These are phyloP conservation scores for Talaromyces piceae DNA, from an alignment of 2,329 filamentous ascomycete species.

Conservation along the genomic window DNA sequence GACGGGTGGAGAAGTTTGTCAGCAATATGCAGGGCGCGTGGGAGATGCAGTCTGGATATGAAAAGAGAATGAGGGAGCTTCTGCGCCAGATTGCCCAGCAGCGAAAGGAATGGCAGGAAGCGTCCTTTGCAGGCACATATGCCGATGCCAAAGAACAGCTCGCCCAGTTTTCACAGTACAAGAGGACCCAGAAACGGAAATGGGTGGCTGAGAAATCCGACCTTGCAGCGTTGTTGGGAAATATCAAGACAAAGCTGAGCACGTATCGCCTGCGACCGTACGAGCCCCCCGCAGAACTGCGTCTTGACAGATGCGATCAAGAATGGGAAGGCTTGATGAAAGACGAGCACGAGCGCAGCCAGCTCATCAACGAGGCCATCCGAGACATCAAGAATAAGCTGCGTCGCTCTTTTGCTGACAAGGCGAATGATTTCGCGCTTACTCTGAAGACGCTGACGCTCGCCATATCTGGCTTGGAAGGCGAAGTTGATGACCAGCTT, in stretches of 20 bases:
- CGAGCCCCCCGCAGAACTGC: constrained; percentile 76
- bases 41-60: constrained; percentile 98
- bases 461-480: constrained; percentile 93
- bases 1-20: constrained; percentile 96
- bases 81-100: constrained; percentile 68
- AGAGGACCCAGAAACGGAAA: constrained; percentile 78
- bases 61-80: constrained; percentile 79
- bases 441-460: constrained; percentile 91
- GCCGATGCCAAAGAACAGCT: constrained; percentile 84
- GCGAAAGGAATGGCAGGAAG: constrained; percentile 65
- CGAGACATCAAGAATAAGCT: constrained; percentile 96
- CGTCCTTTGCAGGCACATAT: constrained; percentile 86
- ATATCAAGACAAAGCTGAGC: constrained; percentile 97
- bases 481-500: constrained; percentile 91
- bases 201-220: constrained; percentile 99
- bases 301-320: constrained; percentile 70
- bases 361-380: constrained; percentile 96
- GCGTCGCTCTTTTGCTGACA: constrained; percentile 88
- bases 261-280: constrained; percentile 90
- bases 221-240: constrained; percentile 82
- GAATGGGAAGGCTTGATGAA: constrained; percentile 76
- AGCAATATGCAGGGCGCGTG: constrained; percentile 98
- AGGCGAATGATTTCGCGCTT: constrained; percentile 95
- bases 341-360: constrained; percentile 79
- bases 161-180: constrained; percentile 76